Evolutionary conservation across 305 asterid species (phyloP).

Genomic region (Rubia tinctorum): DNA sequence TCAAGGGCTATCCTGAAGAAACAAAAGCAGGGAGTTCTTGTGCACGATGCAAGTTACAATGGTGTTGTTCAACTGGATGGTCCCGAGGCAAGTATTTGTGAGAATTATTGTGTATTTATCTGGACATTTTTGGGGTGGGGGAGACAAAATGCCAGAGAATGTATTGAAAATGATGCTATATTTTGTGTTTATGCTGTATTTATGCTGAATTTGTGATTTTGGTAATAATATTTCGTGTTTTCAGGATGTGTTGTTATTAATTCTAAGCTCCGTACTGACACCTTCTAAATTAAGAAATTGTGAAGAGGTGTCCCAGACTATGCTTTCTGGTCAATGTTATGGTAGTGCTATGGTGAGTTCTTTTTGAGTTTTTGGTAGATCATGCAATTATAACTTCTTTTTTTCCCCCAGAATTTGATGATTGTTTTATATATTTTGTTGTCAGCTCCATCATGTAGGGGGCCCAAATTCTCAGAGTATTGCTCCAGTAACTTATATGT

Average conservation of each 20-base stretch:
- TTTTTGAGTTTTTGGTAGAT: constrained; percentile 7
- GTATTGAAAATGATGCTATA: neutral
- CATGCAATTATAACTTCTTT: neutral
- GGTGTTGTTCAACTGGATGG: constrained; percentile 69
- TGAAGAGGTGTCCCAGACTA: constrained; percentile 36
- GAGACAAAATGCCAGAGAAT: neutral
- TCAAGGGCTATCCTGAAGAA: constrained; percentile 80
- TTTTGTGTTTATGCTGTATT: neutral
- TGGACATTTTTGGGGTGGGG: neutral
- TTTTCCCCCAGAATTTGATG: constrained; percentile 9
- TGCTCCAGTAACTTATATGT: constrained; percentile 48
- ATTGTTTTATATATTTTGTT: constrained; percentile 16
- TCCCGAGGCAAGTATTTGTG: constrained; percentile 51
- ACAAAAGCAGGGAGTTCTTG: constrained; percentile 54
- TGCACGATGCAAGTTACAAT: constrained; percentile 81
- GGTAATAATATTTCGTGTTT: constrained; percentile 20
- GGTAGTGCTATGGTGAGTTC: constrained; percentile 71
- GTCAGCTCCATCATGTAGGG: constrained; percentile 69
- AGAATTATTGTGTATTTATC: neutral
- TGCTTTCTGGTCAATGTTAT: constrained; percentile 54
- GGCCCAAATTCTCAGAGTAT: constrained; percentile 31
- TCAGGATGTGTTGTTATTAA: constrained; percentile 56
- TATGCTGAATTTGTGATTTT: neutral
- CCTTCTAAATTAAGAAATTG: constrained; percentile 44
- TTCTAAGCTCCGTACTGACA: constrained; percentile 50